These are phyloP conservation scores for Litchi chinensis DNA, from an alignment of 345 rosid genomes.

Conservation along the genomic window DNA sequence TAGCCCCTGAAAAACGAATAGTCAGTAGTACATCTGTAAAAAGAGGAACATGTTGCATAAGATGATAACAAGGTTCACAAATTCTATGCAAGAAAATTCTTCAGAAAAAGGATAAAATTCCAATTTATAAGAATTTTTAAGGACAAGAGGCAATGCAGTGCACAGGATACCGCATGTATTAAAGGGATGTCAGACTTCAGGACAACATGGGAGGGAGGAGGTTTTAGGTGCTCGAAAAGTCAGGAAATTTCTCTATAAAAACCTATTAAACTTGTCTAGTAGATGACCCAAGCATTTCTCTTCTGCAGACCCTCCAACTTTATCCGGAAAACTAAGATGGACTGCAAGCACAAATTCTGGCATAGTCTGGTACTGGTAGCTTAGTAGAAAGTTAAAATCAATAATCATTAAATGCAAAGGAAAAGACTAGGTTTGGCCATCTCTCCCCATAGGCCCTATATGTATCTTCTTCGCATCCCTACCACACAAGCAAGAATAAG, in stretches of 20 bases:
- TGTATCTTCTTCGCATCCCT: background rate
- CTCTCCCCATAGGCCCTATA: background rate
- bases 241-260: background rate
- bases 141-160: background rate
- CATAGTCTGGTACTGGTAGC: background rate
- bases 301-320: too few species aligned
- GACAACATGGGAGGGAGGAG: background rate
- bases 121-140: background rate
- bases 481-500: background rate
- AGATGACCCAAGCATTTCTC: background rate
- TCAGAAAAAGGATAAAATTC: background rate
- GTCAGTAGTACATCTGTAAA: constrained; percentile 1
- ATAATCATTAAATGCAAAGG: background rate
- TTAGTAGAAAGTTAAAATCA: too few species aligned
- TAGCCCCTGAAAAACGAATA: constrained; percentile 66
- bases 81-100: background rate
- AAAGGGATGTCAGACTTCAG: background rate
- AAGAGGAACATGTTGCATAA: constrained; percentile 1
- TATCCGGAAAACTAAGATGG: background rate
- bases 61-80: background rate
- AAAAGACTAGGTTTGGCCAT: background rate
- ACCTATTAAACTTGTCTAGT: background rate
- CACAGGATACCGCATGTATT: background rate
- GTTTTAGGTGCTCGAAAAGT: background rate
- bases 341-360: background rate